These are phyloP conservation scores for Leccinum longicurvipes DNA, from an alignment of 768 basidiomycete genomes.

Conservation along the genomic window DNA sequence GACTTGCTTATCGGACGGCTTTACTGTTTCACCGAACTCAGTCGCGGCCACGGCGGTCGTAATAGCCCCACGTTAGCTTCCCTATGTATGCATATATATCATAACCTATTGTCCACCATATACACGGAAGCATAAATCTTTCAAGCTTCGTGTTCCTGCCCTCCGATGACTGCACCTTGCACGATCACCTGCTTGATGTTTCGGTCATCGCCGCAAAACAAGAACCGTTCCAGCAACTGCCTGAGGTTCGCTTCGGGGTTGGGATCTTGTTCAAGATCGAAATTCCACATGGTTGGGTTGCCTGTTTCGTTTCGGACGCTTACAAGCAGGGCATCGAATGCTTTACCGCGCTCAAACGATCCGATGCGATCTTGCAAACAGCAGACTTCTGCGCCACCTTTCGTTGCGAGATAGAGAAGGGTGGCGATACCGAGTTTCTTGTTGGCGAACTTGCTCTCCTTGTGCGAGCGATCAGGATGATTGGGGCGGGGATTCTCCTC, in stretches of 20 bases:
- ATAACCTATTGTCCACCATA: constrained; percentile 2
- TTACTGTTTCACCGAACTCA: not conserved
- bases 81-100: not conserved
- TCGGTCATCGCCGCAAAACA: constrained; percentile 84
- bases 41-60: not conserved
- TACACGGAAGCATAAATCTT: constrained; percentile 1
- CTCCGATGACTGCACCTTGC: constrained; percentile 75
- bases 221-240: constrained; percentile 72
- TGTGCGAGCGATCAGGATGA: not conserved
- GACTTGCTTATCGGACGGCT: constrained; percentile 2
- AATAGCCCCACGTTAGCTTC: constrained; percentile 1
- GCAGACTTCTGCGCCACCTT: constrained; percentile 87
- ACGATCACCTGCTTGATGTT: constrained; percentile 84
- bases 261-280: constrained; percentile 35
- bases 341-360: constrained; percentile 75
- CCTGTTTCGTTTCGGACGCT: constrained; percentile 49
- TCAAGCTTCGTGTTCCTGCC: constrained; percentile 39
- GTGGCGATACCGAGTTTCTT: constrained; percentile 71
- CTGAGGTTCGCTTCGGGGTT: constrained; percentile 37
- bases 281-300: constrained; percentile 56
- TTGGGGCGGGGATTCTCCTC: not conserved
- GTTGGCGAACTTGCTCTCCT: constrained; percentile 40
- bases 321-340: constrained; percentile 86
- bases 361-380: constrained; percentile 65
- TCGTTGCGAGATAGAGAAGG: constrained; percentile 85